phyloP scores from a whole-genome alignment of 305 asterid species.

The Fraxinus sp. region DNA sequence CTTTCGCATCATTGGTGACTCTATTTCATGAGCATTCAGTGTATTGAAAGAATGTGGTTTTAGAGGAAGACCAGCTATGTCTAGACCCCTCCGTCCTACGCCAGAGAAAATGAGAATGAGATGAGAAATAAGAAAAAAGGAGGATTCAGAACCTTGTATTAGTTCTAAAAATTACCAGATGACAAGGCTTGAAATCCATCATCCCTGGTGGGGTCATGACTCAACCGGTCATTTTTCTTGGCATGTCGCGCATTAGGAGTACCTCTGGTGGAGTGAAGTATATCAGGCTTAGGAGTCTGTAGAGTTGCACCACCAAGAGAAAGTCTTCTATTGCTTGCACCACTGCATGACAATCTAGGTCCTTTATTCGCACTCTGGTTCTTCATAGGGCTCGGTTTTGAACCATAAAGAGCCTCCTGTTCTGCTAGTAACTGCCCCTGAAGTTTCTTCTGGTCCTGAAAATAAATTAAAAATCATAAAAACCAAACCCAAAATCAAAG shows the following conservation, averaged over 20 bases:
- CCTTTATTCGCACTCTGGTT: slow-evolving; percentile 82
- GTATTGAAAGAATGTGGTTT: slow-evolving; percentile 44
- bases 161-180: slow-evolving; percentile 42
- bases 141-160: background rate
- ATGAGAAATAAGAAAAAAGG: background rate
- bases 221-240: slow-evolving; percentile 53
- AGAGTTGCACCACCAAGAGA: slow-evolving; percentile 75
- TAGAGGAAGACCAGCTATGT: slow-evolving; percentile 64
- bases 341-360: slow-evolving; percentile 66
- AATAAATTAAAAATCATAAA: background rate
- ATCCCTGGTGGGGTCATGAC: slow-evolving; percentile 44
- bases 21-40: slow-evolving; percentile 45
- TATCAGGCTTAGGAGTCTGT: slow-evolving; percentile 65
- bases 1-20: slow-evolving; percentile 56
- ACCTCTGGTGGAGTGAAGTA: slow-evolving; percentile 56
- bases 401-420: slow-evolving; percentile 94
- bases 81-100: slow-evolving; percentile 86
- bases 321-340: slow-evolving; percentile 63
- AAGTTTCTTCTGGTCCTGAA: slow-evolving; percentile 95
- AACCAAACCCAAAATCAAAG: background rate
- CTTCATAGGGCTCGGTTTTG: slow-evolving; percentile 98
- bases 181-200: slow-evolving; percentile 59
- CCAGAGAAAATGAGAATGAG: slow-evolving; percentile 8
- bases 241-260: slow-evolving; percentile 67
- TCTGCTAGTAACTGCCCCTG: slow-evolving; percentile 89